Evolutionary conservation across 2,329 filamentous ascomycete genomes (phyloP).

Genomic region (Hypoxylon sp.): DNA sequence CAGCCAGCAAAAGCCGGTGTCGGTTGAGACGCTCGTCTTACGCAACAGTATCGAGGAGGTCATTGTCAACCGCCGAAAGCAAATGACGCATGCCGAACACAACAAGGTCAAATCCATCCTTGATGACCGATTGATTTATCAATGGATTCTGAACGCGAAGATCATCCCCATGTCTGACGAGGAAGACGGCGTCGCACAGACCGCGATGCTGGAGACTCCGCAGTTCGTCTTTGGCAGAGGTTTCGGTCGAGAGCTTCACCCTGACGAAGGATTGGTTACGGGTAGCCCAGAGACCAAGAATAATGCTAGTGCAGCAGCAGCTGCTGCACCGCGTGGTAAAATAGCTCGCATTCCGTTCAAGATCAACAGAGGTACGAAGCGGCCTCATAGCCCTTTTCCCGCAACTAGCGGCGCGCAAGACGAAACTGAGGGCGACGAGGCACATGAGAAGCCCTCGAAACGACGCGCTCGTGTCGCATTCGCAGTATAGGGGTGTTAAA

Average conservation of each 20-base stretch:
- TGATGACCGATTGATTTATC: conserved; percentile 70
- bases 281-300: conserved; percentile 44
- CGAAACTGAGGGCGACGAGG: not conserved
- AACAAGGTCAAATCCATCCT: conserved; percentile 69
- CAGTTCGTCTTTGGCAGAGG: conserved; percentile 67
- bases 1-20: conserved; percentile 83
- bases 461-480: conserved; percentile 38
- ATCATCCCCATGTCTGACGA: conserved; percentile 57
- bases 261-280: conserved; percentile 63
- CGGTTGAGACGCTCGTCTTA: conserved; percentile 88
- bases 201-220: conserved; percentile 61
- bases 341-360: conserved; percentile 23
- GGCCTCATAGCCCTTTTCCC: conserved; percentile 32
- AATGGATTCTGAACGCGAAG: conserved; percentile 70
- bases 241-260: conserved; percentile 61
- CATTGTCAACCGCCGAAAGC: conserved; percentile 79
- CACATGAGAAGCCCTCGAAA: conserved; percentile 36
- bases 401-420: conserved; percentile 1
- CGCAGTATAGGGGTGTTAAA: conserved; percentile 16
- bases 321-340: not conserved
- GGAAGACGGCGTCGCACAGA: conserved; percentile 62
- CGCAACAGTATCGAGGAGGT: conserved; percentile 86
- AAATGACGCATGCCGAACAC: conserved; percentile 80
- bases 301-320: not conserved
- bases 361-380: conserved; percentile 35